Evolutionary conservation across 768 basidiomycete genomes (phyloP).

Genomic region (Naganishia kalamii): DNA sequence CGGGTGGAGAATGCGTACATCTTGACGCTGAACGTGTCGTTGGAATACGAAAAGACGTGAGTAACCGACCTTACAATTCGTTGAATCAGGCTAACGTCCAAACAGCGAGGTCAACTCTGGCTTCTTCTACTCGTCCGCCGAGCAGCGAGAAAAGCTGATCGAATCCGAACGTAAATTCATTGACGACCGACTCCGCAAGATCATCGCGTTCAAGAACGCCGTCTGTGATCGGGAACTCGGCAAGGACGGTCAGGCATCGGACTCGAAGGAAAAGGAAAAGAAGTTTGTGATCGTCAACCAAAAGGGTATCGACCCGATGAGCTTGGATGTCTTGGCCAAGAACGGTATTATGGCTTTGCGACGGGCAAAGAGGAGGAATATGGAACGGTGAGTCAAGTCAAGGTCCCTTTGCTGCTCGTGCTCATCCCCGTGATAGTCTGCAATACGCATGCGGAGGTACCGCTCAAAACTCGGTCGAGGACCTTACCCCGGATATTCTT

Average conservation of each 20-base stretch:
- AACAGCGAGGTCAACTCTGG: conserved; percentile 94
- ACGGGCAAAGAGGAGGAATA: conserved; percentile 93
- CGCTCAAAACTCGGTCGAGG: conserved; percentile 97
- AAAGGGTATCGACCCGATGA: conserved; percentile 97
- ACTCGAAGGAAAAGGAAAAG: conserved; percentile 52
- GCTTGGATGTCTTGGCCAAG: conserved; percentile 90
- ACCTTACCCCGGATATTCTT: conserved; percentile 79
- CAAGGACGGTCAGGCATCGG: conserved; percentile 20
- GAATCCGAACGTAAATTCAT: conserved; percentile 92
- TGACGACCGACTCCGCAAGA: conserved; percentile 89
- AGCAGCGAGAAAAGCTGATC: conserved; percentile 96
- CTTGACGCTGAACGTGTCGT: conserved; percentile 88
- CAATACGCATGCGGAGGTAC: conserved; percentile 90
- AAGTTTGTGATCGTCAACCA: conserved; percentile 95
- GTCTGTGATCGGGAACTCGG: conserved; percentile 86
- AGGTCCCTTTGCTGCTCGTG: conserved; percentile 27
- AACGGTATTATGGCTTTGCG: conserved; percentile 91
- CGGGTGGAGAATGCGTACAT: conserved; percentile 93
- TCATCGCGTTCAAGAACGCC: conserved; percentile 89
- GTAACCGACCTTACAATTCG: conserved; percentile 43
- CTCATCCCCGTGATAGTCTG: conserved; percentile 45
- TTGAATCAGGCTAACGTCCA: neutral
- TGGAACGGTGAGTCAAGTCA: conserved; percentile 69
- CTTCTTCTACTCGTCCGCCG: conserved; percentile 98
- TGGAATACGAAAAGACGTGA: conserved; percentile 99